Evolutionary conservation across 345 rosid species (phyloP), one percentile per base, ranked within the genome.

Genomic region (Pistacia vera): DNA sequence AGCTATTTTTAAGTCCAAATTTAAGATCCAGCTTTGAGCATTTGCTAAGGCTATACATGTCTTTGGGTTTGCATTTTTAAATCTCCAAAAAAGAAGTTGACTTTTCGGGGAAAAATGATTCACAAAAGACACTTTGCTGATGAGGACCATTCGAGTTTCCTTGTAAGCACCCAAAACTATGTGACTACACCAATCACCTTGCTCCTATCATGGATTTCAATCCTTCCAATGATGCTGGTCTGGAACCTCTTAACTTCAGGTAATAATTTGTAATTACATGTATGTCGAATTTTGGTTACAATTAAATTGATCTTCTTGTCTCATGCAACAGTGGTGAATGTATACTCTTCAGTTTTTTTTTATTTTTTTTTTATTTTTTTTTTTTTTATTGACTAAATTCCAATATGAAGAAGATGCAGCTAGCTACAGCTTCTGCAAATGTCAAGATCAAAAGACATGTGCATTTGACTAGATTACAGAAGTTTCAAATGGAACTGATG

Each of bases 81-180:
- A n/a, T 58, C 41, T 44, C 49, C n/a, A 60, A 17, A n/a, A 49
- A 41, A 33, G 16, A n/a, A 35, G 7, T 60, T 55, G 22, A 22
- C 56, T 38, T 78, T 74, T 85, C 77, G 85, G 55, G 65, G 17
- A 57, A 79, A 74, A 75, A 90, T 90, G 95, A 79, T 83, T 72
- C 83, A 83, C 69, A 89, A 90, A 70, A 84, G 95, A 36, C 73
- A 90, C 73, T 83, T 81, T 49, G 55, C 52, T 63, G 88, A 85
- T 65, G 91, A 84, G 72, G 85, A 80, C 51, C 81, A 17, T 78
- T 80, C 33, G 85, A 82, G 72, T 66, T 78, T 36, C 66, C 89
- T 18, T 75, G 61, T 75, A 90, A 89, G 90, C 86, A 81, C 36
- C 82, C 75, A 59, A 85, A 86, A 70, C 85, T 68, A 49, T 71